These are phyloP conservation scores for Setaria italica DNA, from an alignment of 202 grass and related monocot genomes.

Conservation along the genomic window DNA sequence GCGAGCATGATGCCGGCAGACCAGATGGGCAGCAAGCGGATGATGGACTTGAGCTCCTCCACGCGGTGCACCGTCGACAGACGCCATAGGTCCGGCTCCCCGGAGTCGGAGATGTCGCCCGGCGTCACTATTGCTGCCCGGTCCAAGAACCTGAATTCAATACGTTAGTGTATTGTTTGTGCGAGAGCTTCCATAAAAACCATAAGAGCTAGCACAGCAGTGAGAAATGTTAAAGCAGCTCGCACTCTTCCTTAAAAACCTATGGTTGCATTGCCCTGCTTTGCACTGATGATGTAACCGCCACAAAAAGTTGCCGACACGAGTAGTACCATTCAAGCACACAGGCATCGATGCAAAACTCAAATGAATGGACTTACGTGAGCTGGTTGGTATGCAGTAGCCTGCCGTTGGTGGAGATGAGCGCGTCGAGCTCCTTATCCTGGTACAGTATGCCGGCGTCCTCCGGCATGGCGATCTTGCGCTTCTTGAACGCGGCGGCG, in stretches of 20 bases:
- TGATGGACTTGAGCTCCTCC: slow-evolving; percentile 85
- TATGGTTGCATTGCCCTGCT: not conserved
- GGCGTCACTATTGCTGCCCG: slow-evolving; percentile 53
- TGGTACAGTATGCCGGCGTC: slow-evolving; percentile 62
- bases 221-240: too few relatives aligned
- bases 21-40: slow-evolving; percentile 86
- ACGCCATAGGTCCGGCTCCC: slow-evolving; percentile 62
- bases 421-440: slow-evolving; percentile 62
- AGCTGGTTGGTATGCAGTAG: slow-evolving; percentile 76
- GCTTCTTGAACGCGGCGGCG: slow-evolving; percentile 65
- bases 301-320: slow-evolving; percentile 11
- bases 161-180: too few relatives aligned
- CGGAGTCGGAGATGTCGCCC: slow-evolving; percentile 47
- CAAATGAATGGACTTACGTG: slow-evolving; percentile 49
- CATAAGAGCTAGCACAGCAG: too few relatives aligned
- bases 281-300: not conserved
- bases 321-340: not conserved
- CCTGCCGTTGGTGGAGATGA: slow-evolving; percentile 71
- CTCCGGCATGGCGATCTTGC: slow-evolving; percentile 47
- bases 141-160: slow-evolving; percentile 10
- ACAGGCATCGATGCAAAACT: not conserved
- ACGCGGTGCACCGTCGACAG: slow-evolving; percentile 86
- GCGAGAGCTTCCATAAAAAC: too few relatives aligned
- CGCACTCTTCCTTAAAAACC: too few relatives aligned
- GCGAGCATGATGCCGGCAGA: slow-evolving; percentile 47